Evolutionary conservation across 2,329 filamentous ascomycete species (phyloP).

Genomic region (Penicillium sp.): DNA sequence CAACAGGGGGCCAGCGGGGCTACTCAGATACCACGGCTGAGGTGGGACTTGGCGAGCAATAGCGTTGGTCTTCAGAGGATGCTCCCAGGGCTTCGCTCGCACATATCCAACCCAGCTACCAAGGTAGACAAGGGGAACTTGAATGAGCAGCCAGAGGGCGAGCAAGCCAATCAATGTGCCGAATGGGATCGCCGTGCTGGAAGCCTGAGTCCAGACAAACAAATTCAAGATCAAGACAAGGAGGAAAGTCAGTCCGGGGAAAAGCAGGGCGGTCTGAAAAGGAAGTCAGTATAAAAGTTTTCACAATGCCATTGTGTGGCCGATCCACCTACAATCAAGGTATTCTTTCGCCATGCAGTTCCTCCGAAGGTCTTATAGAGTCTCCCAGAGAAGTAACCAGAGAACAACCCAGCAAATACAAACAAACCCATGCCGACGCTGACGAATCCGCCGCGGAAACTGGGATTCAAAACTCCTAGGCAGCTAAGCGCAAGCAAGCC

Average conservation of each 20-base stretch:
- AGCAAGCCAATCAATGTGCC: slow-evolving; percentile 71
- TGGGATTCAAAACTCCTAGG: slow-evolving; percentile 77
- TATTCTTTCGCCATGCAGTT: slow-evolving; percentile 71
- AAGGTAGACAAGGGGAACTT: slow-evolving; percentile 78
- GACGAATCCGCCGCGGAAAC: slow-evolving; percentile 85
- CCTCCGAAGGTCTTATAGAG: slow-evolving; percentile 84
- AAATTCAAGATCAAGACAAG: slow-evolving; percentile 78
- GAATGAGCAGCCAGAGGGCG: slow-evolving; percentile 78
- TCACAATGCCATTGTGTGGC: too few relatives aligned
- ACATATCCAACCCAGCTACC: slow-evolving; percentile 77
- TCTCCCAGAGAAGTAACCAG: slow-evolving; percentile 81
- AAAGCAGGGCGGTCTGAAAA: slow-evolving; percentile 65
- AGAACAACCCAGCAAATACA: slow-evolving; percentile 78
- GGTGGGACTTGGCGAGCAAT: slow-evolving; percentile 72
- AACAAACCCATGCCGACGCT: slow-evolving; percentile 82
- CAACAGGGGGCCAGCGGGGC: slow-evolving; percentile 63
- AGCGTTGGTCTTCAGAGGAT: slow-evolving; percentile 73
- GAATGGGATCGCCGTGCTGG: slow-evolving; percentile 82
- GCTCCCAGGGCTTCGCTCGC: slow-evolving; percentile 68
- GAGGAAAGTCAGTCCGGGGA: slow-evolving; percentile 74
- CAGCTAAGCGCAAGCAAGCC: slow-evolving; percentile 72
- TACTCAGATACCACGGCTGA: slow-evolving; percentile 73
- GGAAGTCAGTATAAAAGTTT: slow-evolving; percentile 5
- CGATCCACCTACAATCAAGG: slow-evolving; percentile 54
- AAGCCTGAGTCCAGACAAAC: slow-evolving; percentile 88